phyloP scores from a whole-genome alignment of 768 basidiomycete genomes.

The Leucosporidium creatinivorum region DNA sequence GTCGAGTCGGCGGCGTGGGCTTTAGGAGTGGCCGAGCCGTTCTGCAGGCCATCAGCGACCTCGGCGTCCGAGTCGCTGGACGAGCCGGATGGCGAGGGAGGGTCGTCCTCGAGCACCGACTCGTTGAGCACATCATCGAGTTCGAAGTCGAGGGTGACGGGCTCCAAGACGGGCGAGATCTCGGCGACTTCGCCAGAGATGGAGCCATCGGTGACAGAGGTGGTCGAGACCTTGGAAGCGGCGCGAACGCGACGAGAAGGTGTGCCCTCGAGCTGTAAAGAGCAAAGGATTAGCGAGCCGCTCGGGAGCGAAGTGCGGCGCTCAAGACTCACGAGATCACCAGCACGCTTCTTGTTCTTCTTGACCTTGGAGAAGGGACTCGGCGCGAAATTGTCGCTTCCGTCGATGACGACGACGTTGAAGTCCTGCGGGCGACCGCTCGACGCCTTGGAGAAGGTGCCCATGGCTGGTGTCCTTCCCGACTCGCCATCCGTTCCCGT shows the following conservation, averaged over 20 bases:
- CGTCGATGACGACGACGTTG: conserved; percentile 18
- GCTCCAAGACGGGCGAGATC: conserved; percentile 14
- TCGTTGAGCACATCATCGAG: conserved; percentile 24
- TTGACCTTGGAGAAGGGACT: conserved; percentile 15
- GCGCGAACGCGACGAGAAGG: conserved; percentile 21
- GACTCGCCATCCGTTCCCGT: background rate
- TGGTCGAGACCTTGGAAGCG: conserved; percentile 26
- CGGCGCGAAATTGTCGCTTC: conserved; percentile 15
- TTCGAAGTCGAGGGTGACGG: conserved; percentile 6
- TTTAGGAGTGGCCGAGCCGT: background rate
- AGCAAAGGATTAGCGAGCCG: background rate
- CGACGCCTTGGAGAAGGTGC: conserved; percentile 6
- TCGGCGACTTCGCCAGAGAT: conserved; percentile 13
- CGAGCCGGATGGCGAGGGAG: conserved; percentile 3
- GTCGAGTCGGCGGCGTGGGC: conserved; percentile 13
- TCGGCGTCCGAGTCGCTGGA: conserved; percentile 28
- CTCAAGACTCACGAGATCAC: conserved; percentile 5
- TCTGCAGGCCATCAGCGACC: background rate
- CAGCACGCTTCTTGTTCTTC: conserved; percentile 6
- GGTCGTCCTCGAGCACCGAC: conserved; percentile 14
- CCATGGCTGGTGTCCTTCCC: conserved; percentile 17
- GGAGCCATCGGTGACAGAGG: conserved; percentile 25
- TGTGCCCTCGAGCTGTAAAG: conserved; percentile 3
- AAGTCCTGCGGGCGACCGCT: background rate
- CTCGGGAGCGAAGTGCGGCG: no score